Percentiles rank a stretch among this genome's conserved stretches.
Conservation (phyloP, 129 eudicot genomes). For the Cynara cardunculus region DNA sequence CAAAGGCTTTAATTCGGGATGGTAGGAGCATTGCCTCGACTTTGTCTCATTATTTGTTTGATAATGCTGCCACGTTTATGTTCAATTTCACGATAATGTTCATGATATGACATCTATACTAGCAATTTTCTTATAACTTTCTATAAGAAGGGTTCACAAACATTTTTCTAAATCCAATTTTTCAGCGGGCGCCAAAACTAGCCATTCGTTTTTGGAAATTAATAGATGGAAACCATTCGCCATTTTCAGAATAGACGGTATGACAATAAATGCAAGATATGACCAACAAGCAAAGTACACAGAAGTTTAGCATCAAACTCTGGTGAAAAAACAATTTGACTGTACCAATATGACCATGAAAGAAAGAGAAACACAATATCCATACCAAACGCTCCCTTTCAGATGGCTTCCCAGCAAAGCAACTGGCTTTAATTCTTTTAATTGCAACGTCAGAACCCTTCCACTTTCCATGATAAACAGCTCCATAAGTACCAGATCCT, state of each 20-base stretch:
- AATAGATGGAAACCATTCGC: too few species aligned
- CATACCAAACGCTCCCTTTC: constrained; percentile 91
- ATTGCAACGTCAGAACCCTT: constrained; percentile 92
- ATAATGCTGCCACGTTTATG: neutral
- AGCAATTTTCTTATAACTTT: neutral
- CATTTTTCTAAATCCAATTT: neutral
- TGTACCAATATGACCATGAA: neutral
- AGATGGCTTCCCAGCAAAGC: constrained; percentile 80
- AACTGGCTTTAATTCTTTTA: constrained; percentile 91
- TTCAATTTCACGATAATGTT: neutral
- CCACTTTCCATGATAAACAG: constrained; percentile 93
- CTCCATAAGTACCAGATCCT: constrained; percentile 85
- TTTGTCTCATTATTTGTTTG: neutral
- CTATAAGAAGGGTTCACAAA: neutral
- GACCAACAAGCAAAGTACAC: neutral
- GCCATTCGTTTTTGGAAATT: neutral
- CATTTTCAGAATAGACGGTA: too few species aligned
- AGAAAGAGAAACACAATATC: neutral
- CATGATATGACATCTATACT: neutral
- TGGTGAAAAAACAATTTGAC: neutral
- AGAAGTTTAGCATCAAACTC: neutral
- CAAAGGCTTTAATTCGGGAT: neutral
- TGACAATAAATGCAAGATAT: neutral
- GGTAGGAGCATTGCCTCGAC: neutral
- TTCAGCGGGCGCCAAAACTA: neutral